These are phyloP conservation scores for Breynia disticha DNA, from an alignment of 441 rosid genomes.

Conservation along the genomic window DNA sequence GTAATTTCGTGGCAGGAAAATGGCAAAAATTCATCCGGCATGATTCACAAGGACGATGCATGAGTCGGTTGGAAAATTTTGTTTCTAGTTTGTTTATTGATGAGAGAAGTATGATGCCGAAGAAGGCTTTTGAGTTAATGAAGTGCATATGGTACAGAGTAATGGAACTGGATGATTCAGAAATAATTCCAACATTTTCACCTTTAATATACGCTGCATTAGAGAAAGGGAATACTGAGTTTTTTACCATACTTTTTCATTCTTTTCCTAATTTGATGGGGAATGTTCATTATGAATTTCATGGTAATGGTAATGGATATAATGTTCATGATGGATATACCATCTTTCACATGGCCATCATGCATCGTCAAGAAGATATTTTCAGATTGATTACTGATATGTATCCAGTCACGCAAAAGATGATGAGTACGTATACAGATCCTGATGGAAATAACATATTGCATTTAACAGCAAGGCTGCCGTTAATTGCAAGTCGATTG, in stretches of 20 bases:
- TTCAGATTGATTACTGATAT: slow-evolving; percentile 20
- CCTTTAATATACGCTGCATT: slow-evolving; percentile 17
- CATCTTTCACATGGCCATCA: slow-evolving; percentile 29
- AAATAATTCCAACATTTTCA: slow-evolving; percentile 11
- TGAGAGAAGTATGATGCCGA: background rate
- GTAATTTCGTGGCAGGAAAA: too few relatives aligned
- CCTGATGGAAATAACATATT: slow-evolving; percentile 12
- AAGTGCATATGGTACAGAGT: background rate
- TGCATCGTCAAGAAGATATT: slow-evolving; percentile 26
- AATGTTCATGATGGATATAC: slow-evolving; percentile 14
- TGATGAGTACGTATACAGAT: slow-evolving; percentile 20
- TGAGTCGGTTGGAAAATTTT: too few relatives aligned
- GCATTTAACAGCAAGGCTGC: slow-evolving; percentile 25
- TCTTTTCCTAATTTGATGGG: slow-evolving; percentile 23
- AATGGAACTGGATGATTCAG: slow-evolving; percentile 10
- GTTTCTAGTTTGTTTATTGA: too few relatives aligned
- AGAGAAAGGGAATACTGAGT: slow-evolving; percentile 20
- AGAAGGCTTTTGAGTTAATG: background rate
- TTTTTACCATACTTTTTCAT: slow-evolving; percentile 15
- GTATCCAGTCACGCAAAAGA: slow-evolving; percentile 18
- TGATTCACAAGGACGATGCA: too few relatives aligned
- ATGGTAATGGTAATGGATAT: too few relatives aligned
- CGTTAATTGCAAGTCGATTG: slow-evolving; percentile 15
- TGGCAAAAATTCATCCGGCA: too few relatives aligned
- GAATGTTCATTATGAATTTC: slow-evolving; percentile 15